Evolutionary conservation across 2,329 filamentous ascomycete genomes (phyloP).

Genomic region (Dothideomycetes sp.): DNA sequence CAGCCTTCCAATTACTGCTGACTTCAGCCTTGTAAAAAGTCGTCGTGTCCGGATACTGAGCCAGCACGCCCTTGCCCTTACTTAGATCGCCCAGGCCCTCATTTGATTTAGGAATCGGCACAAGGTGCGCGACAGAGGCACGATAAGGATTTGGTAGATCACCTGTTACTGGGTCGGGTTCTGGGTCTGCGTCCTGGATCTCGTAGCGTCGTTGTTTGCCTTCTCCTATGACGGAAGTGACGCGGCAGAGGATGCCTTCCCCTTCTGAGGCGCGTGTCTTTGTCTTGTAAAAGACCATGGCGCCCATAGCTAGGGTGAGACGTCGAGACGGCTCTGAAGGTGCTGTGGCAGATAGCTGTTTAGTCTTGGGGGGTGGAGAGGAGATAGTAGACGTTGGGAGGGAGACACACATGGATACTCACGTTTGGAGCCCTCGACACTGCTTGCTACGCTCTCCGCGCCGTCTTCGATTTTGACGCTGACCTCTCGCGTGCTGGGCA

Average conservation of each 20-base stretch:
- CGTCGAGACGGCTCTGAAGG: slow-evolving; percentile 14
- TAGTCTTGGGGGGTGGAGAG: not conserved
- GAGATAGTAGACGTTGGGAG: not conserved
- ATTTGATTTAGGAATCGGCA: slow-evolving; percentile 31
- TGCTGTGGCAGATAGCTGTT: slow-evolving; percentile 3
- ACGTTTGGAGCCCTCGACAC: slow-evolving; percentile 25
- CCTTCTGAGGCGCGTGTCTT: slow-evolving; percentile 29
- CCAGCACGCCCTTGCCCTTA: slow-evolving; percentile 33
- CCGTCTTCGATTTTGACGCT: slow-evolving; percentile 40
- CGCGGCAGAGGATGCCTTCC: slow-evolving; percentile 40
- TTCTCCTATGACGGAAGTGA: slow-evolving; percentile 41
- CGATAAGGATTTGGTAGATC: slow-evolving; percentile 25
- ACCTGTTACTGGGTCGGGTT: slow-evolving; percentile 22
- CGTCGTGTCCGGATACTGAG: slow-evolving; percentile 41
- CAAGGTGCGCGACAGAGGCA: slow-evolving; percentile 36
- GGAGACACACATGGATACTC: not conserved
- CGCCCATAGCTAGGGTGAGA: slow-evolving; percentile 26
- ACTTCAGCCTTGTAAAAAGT: slow-evolving; percentile 44
- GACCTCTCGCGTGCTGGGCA: slow-evolving; percentile 35
- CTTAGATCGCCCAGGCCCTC: slow-evolving; percentile 28
- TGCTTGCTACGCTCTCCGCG: slow-evolving; percentile 30
- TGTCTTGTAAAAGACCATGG: slow-evolving; percentile 41
- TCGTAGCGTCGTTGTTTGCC: slow-evolving; percentile 43
- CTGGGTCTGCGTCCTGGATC: slow-evolving; percentile 39
- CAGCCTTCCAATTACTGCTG: slow-evolving; percentile 28